Evolutionary conservation across 106 monocot genomes (phyloP).

Genomic region (Dendrobium catenatum): DNA sequence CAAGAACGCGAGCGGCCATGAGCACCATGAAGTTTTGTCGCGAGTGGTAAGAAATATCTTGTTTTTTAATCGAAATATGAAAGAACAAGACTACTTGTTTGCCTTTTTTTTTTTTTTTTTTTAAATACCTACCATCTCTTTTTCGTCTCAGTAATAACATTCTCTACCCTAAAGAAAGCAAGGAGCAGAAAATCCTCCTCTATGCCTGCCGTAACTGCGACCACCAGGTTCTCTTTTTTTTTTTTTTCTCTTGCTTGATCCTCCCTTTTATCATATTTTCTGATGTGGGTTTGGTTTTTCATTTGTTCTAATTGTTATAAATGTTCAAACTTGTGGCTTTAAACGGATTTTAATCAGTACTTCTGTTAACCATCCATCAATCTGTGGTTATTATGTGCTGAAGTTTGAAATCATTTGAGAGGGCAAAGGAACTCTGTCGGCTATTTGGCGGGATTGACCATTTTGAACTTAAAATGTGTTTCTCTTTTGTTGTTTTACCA

Average conservation of each 20-base stretch:
- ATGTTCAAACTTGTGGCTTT: not conserved
- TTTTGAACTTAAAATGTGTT: not conserved
- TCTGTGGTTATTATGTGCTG: not conserved
- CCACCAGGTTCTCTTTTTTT: constrained; percentile 15
- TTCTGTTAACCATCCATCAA: not conserved
- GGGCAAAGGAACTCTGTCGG: not conserved
- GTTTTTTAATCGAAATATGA: not conserved
- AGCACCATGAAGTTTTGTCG: constrained; percentile 25
- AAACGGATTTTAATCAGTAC: not conserved
- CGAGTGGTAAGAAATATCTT: constrained; percentile 8
- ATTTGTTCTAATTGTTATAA: not conserved
- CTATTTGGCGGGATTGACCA: not conserved
- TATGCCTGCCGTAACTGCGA: constrained; percentile 36
- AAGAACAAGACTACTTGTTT: not conserved
- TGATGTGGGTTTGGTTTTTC: too few species aligned
- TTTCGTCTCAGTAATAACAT: constrained; percentile 25
- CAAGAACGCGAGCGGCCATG: constrained; percentile 4
- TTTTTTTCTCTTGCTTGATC: not conserved
- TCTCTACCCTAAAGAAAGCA: constrained; percentile 28
- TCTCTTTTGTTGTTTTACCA: not conserved
- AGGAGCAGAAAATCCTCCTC: constrained; percentile 27
- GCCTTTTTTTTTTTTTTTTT: not conserved
- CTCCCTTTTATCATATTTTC: not conserved
- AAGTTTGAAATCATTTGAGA: not conserved
- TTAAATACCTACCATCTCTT: not conserved